Evolutionary conservation across 73 alveolate genomes (phyloP), one percentile per base, ranked within the genome.

Genomic region (Tetrahymena elliotti): DNA sequence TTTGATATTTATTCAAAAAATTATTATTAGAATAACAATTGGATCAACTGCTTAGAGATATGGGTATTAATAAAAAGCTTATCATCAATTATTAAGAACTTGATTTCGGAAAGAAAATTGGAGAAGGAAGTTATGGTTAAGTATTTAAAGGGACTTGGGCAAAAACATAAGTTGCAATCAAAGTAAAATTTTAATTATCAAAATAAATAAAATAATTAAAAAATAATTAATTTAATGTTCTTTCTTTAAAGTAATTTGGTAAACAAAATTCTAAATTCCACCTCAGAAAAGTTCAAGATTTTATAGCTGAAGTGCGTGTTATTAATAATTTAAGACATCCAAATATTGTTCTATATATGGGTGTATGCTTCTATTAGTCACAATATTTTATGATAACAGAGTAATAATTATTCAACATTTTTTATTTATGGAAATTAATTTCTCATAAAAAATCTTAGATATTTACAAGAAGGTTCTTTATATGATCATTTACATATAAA

Each of bases 341-440:
- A 10, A 97, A 98, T 96, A 97, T 98, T 39, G 98, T 98, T 35
- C 95, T 97, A 35, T 98, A 97, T 92, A 96, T 98, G 97, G 99
- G 99, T 53, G 99, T 98, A 41, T 96, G 99, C 68, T 94, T 97
- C 20, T 98, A 97, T 93, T 92, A 94, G 93, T 53, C 93, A 53
- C 96, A 97, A 84, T 98, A 97, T 96, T 98, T 98, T 96, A 97
- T 98, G 99, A 97, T 98, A 22, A 98, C 99, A 37, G 99, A 98
- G 97, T 98, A 96, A 68, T 27, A 18, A 27, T 68, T 52, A 93
- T 7, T 18, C 24, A 68, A 1, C 33, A n/a, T 22, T 22, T 31
- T 68, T 68, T 16, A 12, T 10, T 3, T 8, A 2, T n/a, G 10
- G 1, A 1, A 68, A 24, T 68, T 27, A 68, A 0, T 24, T 68